A percentile compares a stretch with the other conserved stretches of the same genome.
phyloP scores from a whole-genome alignment of 2,329 filamentous ascomycete genomes.

The Endocalyx cinctus region DNA sequence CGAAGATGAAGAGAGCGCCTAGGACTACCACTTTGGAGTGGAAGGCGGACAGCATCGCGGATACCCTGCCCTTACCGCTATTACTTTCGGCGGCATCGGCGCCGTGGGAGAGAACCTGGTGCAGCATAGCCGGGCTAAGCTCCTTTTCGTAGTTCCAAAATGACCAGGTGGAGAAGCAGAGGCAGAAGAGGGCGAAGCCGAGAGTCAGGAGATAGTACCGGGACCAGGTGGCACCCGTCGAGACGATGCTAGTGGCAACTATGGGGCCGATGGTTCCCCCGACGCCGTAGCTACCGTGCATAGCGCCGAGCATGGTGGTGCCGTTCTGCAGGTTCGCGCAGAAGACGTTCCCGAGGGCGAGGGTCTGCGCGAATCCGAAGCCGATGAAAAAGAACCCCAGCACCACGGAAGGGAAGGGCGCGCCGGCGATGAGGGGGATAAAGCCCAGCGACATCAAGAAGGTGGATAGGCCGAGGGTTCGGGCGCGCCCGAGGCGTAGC shows the following conservation, averaged over 20 bases:
- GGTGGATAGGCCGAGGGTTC: slow-evolving; percentile 56
- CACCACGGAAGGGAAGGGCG: slow-evolving; percentile 66
- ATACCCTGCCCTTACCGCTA: slow-evolving; percentile 22
- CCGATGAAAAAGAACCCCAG: slow-evolving; percentile 65
- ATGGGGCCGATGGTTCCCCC: slow-evolving; percentile 66
- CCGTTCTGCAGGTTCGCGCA: slow-evolving; percentile 49
- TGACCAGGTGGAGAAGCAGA: slow-evolving; percentile 58
- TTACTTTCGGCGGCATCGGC: slow-evolving; percentile 2
- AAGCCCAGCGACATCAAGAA: slow-evolving; percentile 56
- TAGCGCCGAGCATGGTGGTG: slow-evolving; percentile 53
- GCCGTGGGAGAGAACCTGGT: slow-evolving; percentile 4
- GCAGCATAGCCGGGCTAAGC: slow-evolving; percentile 26
- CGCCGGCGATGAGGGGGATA: slow-evolving; percentile 59
- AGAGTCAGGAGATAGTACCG: slow-evolving; percentile 69
- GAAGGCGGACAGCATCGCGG: slow-evolving; percentile 44
- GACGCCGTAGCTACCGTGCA: slow-evolving; percentile 65
- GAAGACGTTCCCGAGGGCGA: slow-evolving; percentile 57
- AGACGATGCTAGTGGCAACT: slow-evolving; percentile 69
- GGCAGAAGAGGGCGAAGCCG: slow-evolving; percentile 50
- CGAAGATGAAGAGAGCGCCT: slow-evolving; percentile 77
- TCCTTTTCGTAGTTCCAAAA: slow-evolving; percentile 70
- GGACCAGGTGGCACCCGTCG: slow-evolving; percentile 58
- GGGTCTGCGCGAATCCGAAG: slow-evolving; percentile 50
- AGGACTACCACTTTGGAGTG: slow-evolving; percentile 60
- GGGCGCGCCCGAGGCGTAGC: slow-evolving; percentile 59